Conservation (phyloP, 768 basidiomycete species). For the Leccinum arenicola region DNA sequence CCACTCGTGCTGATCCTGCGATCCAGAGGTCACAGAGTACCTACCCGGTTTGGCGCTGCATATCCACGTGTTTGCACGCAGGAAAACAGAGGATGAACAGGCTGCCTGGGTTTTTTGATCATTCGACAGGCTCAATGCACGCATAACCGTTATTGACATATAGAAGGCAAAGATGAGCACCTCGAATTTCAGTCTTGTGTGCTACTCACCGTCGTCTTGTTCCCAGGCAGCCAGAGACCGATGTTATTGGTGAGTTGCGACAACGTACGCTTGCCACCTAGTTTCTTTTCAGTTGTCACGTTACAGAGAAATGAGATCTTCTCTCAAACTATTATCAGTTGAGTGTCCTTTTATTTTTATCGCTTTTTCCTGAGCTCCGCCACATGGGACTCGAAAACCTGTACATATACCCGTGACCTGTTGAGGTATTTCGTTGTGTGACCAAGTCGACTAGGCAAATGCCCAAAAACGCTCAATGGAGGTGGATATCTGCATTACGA, state of each 20-base stretch:
- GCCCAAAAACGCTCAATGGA: no score
- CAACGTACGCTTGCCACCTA: no score
- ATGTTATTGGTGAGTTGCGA: no score
- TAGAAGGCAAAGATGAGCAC: slow-evolving; percentile 6
- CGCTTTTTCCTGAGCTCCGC: no score
- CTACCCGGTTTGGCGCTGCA: slow-evolving; percentile 72
- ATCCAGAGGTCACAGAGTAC: slow-evolving; percentile 72
- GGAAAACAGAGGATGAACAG: slow-evolving; percentile 36
- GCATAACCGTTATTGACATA: slow-evolving; percentile 1
- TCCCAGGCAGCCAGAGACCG: not conserved
- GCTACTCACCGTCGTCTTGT: not conserved
- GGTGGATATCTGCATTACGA: no score
- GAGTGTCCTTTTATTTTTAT: no score
- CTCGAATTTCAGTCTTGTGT: not conserved
- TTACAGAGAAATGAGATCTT: no score
- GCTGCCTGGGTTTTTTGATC: slow-evolving; percentile 14
- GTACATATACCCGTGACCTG: no score
- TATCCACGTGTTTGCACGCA: slow-evolving; percentile 81
- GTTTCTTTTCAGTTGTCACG: no score
- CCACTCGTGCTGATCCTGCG: not conserved
- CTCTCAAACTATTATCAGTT: no score
- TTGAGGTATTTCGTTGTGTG: not conserved
- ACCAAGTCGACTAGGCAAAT: no score
- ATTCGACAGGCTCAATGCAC: not conserved
- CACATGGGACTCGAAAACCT: no score